Evolutionary conservation across 2,329 filamentous ascomycete species (phyloP).

Genomic region (Calonectria pseudoreteaudii): DNA sequence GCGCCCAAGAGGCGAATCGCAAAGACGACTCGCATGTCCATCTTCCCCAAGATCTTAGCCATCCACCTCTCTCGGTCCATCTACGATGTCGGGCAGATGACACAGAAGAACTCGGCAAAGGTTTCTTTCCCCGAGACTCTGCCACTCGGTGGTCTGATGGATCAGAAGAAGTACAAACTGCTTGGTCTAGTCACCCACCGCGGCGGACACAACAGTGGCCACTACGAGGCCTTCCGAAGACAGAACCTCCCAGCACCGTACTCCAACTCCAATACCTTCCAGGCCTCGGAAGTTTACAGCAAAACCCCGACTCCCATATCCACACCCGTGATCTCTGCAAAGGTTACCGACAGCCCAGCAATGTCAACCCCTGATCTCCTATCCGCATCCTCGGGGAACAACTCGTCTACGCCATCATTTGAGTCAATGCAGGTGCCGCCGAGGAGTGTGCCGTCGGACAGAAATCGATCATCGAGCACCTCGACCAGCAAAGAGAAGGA

Average conservation of each 20-base stretch:
- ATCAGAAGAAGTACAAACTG: conserved; percentile 84
- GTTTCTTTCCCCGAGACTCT: conserved; percentile 92
- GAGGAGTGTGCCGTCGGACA: conserved; percentile 48
- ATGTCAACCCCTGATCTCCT: conserved; percentile 62
- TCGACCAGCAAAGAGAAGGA: conserved; percentile 52
- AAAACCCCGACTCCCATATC: conserved; percentile 65
- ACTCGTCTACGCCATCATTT: conserved; percentile 52
- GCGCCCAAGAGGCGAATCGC: conserved; percentile 88
- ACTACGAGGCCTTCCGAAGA: conserved; percentile 95
- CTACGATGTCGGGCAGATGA: conserved; percentile 80
- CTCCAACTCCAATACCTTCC: conserved; percentile 84
- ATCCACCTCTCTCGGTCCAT: conserved; percentile 95
- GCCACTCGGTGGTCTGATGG: conserved; percentile 81
- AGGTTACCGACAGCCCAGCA: conserved; percentile 54
- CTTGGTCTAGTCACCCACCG: conserved; percentile 93
- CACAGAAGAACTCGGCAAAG: conserved; percentile 94
- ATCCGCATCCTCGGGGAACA: conserved; percentile 50
- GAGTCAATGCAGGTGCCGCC: conserved; percentile 47
- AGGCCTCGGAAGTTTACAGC: conserved; percentile 79
- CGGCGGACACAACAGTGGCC: conserved; percentile 93
- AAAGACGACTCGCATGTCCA: conserved; percentile 86
- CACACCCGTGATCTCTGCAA: conserved; percentile 59
- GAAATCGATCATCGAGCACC: conserved; percentile 40
- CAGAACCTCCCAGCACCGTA: conserved; percentile 85
- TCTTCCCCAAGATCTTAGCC: conserved; percentile 89